Conservation (phyloP, 2,329 filamentous ascomycete species). For the Fusarium foetens region DNA sequence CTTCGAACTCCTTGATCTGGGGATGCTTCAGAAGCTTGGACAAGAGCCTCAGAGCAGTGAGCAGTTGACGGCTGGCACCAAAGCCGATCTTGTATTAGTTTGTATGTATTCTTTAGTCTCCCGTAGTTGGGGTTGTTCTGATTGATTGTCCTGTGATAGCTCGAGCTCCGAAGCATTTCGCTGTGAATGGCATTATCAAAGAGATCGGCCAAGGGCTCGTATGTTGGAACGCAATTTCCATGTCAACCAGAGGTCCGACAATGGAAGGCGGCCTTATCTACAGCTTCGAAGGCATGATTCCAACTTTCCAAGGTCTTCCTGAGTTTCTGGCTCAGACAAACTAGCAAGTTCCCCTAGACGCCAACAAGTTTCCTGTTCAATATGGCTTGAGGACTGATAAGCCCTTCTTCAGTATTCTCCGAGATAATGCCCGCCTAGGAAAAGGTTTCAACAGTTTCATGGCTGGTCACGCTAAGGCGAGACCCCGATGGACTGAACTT, state of each 20-base stretch:
- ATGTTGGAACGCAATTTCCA: constrained; percentile 8
- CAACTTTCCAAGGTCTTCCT: constrained; percentile 45
- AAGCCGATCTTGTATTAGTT: constrained; percentile 17
- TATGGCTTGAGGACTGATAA: constrained; percentile 38
- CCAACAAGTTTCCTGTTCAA: constrained; percentile 33
- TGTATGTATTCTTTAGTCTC: not conserved
- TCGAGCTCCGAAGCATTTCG: constrained; percentile 18
- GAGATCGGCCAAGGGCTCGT: constrained; percentile 12
- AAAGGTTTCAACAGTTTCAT: constrained; percentile 51
- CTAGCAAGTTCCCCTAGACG: constrained; percentile 48
- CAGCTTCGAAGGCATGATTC: constrained; percentile 33
- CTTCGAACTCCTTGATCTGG: constrained; percentile 31
- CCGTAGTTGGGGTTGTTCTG: not conserved
- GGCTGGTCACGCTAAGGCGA: constrained; percentile 48
- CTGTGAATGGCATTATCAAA: constrained; percentile 15
- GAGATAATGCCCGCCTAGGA: constrained; percentile 43
- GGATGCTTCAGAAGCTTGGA: constrained; percentile 22
- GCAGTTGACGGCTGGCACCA: constrained; percentile 12
- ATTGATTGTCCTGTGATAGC: not conserved
- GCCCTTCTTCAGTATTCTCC: constrained; percentile 48
- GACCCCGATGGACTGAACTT: constrained; percentile 48
- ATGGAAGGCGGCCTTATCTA: constrained; percentile 27
- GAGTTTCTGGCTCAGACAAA: constrained; percentile 47
- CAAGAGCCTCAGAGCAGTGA: constrained; percentile 13
- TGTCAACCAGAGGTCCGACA: constrained; percentile 23